A percentile compares a stretch with the other conserved stretches of the same genome.
Conservation (phyloP, 495 filamentous ascomycete species). For the Neurospora cerealis region DNA sequence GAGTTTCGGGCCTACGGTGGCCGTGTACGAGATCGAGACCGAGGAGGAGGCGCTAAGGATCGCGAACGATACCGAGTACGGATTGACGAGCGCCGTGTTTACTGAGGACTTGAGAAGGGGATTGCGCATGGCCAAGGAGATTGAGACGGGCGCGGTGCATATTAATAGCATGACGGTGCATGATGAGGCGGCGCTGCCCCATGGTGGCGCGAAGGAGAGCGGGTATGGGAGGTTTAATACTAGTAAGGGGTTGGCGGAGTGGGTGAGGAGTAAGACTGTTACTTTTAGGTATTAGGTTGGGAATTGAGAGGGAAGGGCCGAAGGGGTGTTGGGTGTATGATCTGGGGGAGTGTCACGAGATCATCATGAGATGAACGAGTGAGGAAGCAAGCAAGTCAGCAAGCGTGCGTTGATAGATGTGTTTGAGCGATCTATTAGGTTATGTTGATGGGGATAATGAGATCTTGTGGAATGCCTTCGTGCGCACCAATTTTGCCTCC, state of each 20-base stretch:
- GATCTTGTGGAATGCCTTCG: background rate
- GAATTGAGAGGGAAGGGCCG: background rate
- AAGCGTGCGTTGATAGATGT: background rate
- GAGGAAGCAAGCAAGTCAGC: background rate
- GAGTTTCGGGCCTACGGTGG: conserved; percentile 73
- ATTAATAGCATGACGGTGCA: conserved; percentile 82
- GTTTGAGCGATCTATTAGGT: background rate
- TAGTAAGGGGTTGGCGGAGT: conserved; percentile 51
- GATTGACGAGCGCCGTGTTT: conserved; percentile 79
- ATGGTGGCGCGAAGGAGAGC: conserved; percentile 79
- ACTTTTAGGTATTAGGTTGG: conserved; percentile 45
- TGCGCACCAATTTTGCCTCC: background rate
- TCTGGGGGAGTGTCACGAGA: background rate
- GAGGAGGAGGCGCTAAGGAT: conserved; percentile 64
- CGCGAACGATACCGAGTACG: conserved; percentile 77
- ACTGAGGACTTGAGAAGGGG: conserved; percentile 67
- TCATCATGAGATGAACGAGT: background rate
- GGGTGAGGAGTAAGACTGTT: conserved; percentile 74
- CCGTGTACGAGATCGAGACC: conserved; percentile 42
- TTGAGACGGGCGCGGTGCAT: conserved; percentile 79
- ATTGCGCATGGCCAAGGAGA: conserved; percentile 60
- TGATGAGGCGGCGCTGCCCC: conserved; percentile 69
- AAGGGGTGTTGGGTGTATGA: background rate
- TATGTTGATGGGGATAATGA: background rate
- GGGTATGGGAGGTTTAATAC: conserved; percentile 63